Evolutionary conservation across 108 stramenopile genomes (phyloP).

Genomic region (Tribonema minus): DNA sequence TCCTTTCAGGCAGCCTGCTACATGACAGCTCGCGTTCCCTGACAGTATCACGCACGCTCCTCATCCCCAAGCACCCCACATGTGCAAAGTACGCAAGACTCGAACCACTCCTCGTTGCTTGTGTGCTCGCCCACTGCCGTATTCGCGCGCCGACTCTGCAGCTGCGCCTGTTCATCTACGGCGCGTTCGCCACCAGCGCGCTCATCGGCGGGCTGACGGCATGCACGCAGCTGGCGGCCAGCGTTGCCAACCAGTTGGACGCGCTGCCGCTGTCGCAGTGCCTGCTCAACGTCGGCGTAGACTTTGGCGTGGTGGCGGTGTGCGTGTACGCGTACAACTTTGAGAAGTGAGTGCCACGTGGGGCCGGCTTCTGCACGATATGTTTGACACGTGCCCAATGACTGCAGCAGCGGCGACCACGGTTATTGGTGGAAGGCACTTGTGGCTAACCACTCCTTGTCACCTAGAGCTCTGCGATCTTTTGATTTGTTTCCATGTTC

Average conservation of each 20-base stretch:
- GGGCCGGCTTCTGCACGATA: neutral
- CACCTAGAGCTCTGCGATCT: too few species aligned
- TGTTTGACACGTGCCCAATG: neutral
- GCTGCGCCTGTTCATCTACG: constrained; percentile 46
- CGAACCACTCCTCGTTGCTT: too few species aligned
- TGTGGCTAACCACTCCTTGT: too few species aligned
- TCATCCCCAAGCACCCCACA: too few species aligned
- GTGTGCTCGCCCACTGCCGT: too few species aligned
- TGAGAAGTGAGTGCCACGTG: constrained; percentile 16
- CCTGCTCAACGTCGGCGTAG: constrained; percentile 30
- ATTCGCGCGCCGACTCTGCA: too few species aligned
- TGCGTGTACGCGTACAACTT: constrained; percentile 20
- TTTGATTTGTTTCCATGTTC: too few species aligned
- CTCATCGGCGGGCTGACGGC: constrained; percentile 38
- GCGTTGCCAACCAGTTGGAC: constrained; percentile 21
- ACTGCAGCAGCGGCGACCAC: neutral
- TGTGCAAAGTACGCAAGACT: too few species aligned
- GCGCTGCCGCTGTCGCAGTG: constrained; percentile 32
- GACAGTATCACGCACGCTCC: too few species aligned
- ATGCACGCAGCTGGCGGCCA: constrained; percentile 38
- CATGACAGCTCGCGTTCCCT: too few species aligned
- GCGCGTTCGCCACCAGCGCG: constrained; percentile 29
- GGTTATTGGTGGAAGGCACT: too few species aligned
- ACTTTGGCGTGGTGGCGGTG: constrained; percentile 38
- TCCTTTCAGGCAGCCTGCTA: too few species aligned